Evolutionary conservation across 2,329 filamentous ascomycete genomes (phyloP).

Genomic region (Trichoderma endophyticum): DNA sequence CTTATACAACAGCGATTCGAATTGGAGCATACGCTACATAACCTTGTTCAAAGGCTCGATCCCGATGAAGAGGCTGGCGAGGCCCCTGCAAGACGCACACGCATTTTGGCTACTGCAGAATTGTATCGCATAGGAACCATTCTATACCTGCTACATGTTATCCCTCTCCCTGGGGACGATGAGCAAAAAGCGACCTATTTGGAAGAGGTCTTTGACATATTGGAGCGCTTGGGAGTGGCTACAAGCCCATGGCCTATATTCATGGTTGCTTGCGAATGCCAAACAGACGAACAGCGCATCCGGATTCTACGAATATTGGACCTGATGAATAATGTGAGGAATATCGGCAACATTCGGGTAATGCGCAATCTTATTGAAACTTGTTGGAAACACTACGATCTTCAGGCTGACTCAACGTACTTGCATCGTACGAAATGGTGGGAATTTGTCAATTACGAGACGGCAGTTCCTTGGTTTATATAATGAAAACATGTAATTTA

Average conservation of each 20-base stretch:
- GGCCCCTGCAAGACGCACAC: conserved; percentile 28
- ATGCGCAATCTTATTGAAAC: conserved; percentile 42
- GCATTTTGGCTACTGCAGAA: conserved; percentile 44
- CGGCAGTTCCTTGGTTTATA: conserved; percentile 18
- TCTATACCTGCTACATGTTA: conserved; percentile 41
- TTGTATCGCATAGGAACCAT: conserved; percentile 49
- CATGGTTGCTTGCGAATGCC: conserved; percentile 44
- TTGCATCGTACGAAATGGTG: conserved; percentile 11
- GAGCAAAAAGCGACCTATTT: conserved; percentile 26
- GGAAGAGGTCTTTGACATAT: conserved; percentile 35
- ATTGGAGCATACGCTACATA: conserved; percentile 15
- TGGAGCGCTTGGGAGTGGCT: conserved; percentile 39
- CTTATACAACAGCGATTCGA: conserved; percentile 24
- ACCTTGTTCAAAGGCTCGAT: conserved; percentile 18
- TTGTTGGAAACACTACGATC: conserved; percentile 46
- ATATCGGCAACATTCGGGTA: conserved; percentile 45
- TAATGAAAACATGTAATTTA: not conserved
- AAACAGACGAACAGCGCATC: conserved; percentile 41
- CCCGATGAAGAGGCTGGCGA: conserved; percentile 23
- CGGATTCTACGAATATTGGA: conserved; percentile 40
- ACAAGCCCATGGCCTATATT: conserved; percentile 51
- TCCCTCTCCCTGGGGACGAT: conserved; percentile 21
- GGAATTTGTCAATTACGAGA: conserved; percentile 16
- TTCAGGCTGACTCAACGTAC: conserved; percentile 36
- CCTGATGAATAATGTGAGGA: conserved; percentile 40